Evolutionary conservation across 768 basidiomycete genomes (phyloP).

Genomic region (Lentinus tigrinus): DNA sequence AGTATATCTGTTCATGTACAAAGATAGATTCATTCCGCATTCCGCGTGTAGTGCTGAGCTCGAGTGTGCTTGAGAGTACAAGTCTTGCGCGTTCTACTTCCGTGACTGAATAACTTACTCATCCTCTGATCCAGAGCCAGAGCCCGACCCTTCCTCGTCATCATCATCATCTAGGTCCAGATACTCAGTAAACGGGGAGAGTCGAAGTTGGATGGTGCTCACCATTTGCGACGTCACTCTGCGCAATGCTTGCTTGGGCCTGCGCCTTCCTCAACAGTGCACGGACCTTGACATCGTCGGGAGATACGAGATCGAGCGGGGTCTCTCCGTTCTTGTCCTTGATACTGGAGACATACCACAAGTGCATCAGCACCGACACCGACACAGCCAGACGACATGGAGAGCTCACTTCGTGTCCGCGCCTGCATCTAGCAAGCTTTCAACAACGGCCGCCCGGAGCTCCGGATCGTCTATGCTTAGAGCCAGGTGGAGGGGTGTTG

Average conservation of each 20-base stretch:
- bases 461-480: conserved; percentile 54
- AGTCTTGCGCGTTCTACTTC: neutral
- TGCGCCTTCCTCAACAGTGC: conserved; percentile 53
- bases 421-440: conserved; percentile 75
- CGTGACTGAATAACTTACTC: conserved; percentile 19
- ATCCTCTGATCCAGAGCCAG: conserved; percentile 28
- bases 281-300: conserved; percentile 50
- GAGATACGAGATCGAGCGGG: conserved; percentile 53
- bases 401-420: conserved; percentile 61
- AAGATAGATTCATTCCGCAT: conserved; percentile 7
- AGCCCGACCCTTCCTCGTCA: conserved; percentile 28
- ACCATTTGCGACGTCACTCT: conserved; percentile 69
- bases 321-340: conserved; percentile 68
- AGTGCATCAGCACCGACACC: too few species aligned
- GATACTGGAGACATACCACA: conserved; percentile 43
- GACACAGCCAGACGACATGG: too few species aligned
- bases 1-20: conserved; percentile 9
- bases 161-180: conserved; percentile 26
- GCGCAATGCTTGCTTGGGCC: conserved; percentile 48
- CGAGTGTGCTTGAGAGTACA: too few species aligned
- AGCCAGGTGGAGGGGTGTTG: conserved; percentile 81
- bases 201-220: conserved; percentile 5
- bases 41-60: neutral
- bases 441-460: conserved; percentile 51
- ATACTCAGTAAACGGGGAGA: neutral